Evolutionary conservation across 164 flowering plant species (phyloP).

Genomic region (Chimonanthus praecox): DNA sequence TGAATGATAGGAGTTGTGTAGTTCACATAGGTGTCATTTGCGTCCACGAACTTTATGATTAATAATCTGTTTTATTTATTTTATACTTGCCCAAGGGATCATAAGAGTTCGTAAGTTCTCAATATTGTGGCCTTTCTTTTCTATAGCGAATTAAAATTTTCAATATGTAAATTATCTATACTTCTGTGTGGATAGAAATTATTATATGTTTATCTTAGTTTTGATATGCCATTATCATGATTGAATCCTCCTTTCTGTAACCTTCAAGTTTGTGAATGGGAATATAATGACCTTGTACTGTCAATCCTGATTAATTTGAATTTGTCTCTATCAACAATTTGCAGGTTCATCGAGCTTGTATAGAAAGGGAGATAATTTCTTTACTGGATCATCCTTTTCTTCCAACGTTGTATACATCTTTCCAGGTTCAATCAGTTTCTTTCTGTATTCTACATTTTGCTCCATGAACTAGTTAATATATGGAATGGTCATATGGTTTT

Average conservation of each 20-base stretch:
- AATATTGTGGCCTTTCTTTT: no score
- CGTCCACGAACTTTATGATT: no score
- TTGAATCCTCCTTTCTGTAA: not conserved
- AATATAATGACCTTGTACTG: not conserved
- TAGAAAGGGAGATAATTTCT: conserved; percentile 89
- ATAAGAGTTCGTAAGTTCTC: no score
- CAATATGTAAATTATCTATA: not conserved
- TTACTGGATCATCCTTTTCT: conserved; percentile 95
- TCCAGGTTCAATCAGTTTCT: conserved; percentile 53
- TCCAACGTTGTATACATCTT: conserved; percentile 83
- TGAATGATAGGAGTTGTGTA: no score
- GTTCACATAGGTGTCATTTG: no score
- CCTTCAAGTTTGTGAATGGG: not conserved
- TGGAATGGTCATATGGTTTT: not conserved
- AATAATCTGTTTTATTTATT: no score
- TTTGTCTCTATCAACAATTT: not conserved
- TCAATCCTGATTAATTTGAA: not conserved
- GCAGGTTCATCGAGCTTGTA: conserved; percentile 95
- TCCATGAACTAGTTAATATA: not conserved
- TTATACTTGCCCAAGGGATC: no score
- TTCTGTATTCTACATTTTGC: not conserved
- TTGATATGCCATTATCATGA: not conserved
- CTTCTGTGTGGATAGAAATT: not conserved
- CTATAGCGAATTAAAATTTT: not conserved
- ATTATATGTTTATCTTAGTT: no score